These are phyloP conservation scores for Capniomyces stellatus DNA, from an alignment of 371 early-diverging fungal species.

Conservation along the genomic window DNA sequence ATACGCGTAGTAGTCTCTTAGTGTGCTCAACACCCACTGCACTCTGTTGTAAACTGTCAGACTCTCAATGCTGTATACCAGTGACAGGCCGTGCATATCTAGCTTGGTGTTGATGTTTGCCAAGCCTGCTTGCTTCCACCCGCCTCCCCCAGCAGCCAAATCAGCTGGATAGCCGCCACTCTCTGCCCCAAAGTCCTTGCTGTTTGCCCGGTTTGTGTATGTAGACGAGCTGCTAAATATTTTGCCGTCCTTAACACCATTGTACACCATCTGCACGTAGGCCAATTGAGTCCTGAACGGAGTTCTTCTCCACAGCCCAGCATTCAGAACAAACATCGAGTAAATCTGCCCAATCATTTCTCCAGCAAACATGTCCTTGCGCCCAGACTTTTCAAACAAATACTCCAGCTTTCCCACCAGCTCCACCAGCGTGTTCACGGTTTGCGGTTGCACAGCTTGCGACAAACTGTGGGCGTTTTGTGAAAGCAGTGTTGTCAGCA, in stretches of 20 bases:
- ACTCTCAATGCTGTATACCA: background rate
- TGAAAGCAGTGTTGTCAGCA: background rate
- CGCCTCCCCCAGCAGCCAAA: background rate
- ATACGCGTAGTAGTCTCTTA: constrained; percentile 1
- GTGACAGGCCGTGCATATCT: background rate
- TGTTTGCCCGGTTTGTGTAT: no score
- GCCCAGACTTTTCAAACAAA: background rate
- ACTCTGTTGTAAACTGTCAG: background rate
- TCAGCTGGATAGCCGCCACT: background rate
- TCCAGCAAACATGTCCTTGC: no score
- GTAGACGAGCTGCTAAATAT: background rate
- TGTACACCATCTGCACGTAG: background rate
- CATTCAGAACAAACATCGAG: background rate
- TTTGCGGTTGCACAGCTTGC: background rate
- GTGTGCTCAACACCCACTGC: background rate
- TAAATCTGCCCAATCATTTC: background rate
- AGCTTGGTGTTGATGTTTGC: background rate
- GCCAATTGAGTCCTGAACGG: background rate
- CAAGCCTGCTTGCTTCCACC: background rate
- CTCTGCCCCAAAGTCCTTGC: no score
- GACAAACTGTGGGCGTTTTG: background rate
- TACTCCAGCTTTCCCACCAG: background rate
- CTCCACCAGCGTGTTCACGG: background rate
- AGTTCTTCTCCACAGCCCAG: background rate
- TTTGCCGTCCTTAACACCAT: background rate